These are phyloP conservation scores for Peltaster fructicola DNA, from an alignment of 2,329 filamentous ascomycete species.

Conservation along the genomic window DNA sequence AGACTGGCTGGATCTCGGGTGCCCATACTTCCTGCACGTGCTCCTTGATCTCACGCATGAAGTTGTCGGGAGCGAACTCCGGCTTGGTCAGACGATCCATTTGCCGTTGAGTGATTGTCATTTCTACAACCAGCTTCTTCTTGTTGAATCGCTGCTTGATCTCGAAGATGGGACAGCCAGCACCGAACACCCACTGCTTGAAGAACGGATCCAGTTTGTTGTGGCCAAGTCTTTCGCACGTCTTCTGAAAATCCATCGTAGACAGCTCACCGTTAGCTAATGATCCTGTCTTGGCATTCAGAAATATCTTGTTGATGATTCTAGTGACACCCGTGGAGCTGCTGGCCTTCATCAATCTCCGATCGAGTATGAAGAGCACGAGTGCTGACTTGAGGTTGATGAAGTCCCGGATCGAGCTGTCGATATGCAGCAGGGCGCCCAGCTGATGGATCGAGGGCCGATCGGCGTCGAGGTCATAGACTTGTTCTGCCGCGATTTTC, in stretches of 20 bases:
- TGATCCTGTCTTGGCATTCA: slow-evolving; percentile 69
- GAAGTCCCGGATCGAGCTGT: slow-evolving; percentile 75
- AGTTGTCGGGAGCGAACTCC: slow-evolving; percentile 52
- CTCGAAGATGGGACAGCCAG: slow-evolving; percentile 75
- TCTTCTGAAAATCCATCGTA: slow-evolving; percentile 58
- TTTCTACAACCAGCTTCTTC: slow-evolving; percentile 86
- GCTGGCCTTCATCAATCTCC: slow-evolving; percentile 73
- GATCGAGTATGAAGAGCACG: slow-evolving; percentile 85
- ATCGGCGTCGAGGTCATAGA: slow-evolving; percentile 65
- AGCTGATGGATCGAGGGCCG: slow-evolving; percentile 70
- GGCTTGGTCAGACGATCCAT: slow-evolving; percentile 36
- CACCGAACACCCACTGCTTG: slow-evolving; percentile 76
- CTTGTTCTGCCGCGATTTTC: slow-evolving; percentile 64
- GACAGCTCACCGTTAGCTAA: slow-evolving; percentile 53
- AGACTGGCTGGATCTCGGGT: slow-evolving; percentile 44
- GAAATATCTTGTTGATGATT: slow-evolving; percentile 70
- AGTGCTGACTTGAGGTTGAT: slow-evolving; percentile 79
- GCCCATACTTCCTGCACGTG: slow-evolving; percentile 51
- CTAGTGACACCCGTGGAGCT: slow-evolving; percentile 69
- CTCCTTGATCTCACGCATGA: slow-evolving; percentile 74
- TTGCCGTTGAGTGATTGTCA: slow-evolving; percentile 68
- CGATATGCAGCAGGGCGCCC: slow-evolving; percentile 59
- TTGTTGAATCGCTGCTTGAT: slow-evolving; percentile 91
- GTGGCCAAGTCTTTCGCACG: slow-evolving; percentile 77
- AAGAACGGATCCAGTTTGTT: slow-evolving; percentile 81